Evolutionary conservation across 1,284 basidiomycete genomes (phyloP).

Genomic region (Melampsora occidentalis): DNA sequence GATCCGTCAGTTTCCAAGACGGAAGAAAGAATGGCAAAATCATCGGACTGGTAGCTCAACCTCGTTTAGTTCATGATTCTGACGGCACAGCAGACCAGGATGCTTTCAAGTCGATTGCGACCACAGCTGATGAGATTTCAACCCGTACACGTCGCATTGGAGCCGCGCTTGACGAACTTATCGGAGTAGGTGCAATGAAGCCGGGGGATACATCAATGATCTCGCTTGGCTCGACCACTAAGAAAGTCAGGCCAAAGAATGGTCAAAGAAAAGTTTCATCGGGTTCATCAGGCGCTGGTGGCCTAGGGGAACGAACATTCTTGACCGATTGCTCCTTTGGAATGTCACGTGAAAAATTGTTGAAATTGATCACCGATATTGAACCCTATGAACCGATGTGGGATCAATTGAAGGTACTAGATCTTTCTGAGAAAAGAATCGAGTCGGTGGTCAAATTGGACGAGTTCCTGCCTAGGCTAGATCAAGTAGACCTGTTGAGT

Average conservation of each 20-base stretch:
- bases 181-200: conserved; percentile 14
- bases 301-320: neutral
- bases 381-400: conserved; percentile 93
- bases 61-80: conserved; percentile 44
- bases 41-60: conserved; percentile 58
- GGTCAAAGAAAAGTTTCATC: conserved; percentile 8
- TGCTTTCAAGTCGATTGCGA: neutral
- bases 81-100: conserved; percentile 23
- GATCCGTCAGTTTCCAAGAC: conserved; percentile 92
- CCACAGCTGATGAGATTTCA: neutral
- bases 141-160: neutral
- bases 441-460: conserved; percentile 89
- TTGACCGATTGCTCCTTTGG: conserved; percentile 85
- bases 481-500: conserved; percentile 73
- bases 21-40: conserved; percentile 81
- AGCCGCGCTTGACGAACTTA: neutral
- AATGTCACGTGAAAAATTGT: conserved; percentile 81
- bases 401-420: conserved; percentile 74
- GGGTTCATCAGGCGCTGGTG: neutral
- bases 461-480: conserved; percentile 84
- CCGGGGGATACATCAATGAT: conserved; percentile 22
- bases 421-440: conserved; percentile 72
- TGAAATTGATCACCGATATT: conserved; percentile 89
- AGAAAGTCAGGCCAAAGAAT: conserved; percentile 2
- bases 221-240: conserved; percentile 21